A percentile compares a stretch with the other conserved stretches of the same genome.
Conservation (phyloP, 768 basidiomycete genomes). For the Termitomyces sp. region DNA sequence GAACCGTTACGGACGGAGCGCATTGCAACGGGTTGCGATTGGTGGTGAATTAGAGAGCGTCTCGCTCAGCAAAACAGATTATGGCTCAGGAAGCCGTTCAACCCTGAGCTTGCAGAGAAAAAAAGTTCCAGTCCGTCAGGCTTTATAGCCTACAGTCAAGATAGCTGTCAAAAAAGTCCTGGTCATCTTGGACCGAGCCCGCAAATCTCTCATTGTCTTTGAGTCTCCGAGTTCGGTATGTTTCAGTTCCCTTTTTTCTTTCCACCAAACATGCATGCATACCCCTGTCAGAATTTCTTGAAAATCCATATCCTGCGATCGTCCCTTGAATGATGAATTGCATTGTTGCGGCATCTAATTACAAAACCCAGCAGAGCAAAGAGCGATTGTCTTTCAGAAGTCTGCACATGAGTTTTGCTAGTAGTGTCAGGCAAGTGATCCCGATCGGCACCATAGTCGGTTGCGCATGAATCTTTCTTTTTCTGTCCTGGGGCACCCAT, state of each 20-base stretch:
- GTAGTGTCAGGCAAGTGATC: not conserved
- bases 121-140: not conserved
- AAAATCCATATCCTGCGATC: not conserved
- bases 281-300: not conserved
- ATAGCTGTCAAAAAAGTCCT: not conserved
- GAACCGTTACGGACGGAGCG: not conserved
- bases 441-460: not conserved
- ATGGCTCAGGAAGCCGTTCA: not conserved
- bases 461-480: not conserved
- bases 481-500: not conserved
- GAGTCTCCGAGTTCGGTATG: not conserved
- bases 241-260: not conserved
- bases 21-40: not conserved
- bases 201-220: not conserved
- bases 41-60: not conserved
- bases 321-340: not conserved
- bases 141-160: not conserved
- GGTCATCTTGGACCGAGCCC: not conserved
- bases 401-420: not conserved
- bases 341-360: not conserved
- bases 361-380: not conserved
- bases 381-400: not conserved
- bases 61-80: not conserved
- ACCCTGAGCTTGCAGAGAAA: not conserved
- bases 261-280: not conserved